A percentile compares a stretch with the other conserved stretches of the same genome.
Conservation (phyloP, 768 basidiomycete genomes). For the Tulasnella sp. region DNA sequence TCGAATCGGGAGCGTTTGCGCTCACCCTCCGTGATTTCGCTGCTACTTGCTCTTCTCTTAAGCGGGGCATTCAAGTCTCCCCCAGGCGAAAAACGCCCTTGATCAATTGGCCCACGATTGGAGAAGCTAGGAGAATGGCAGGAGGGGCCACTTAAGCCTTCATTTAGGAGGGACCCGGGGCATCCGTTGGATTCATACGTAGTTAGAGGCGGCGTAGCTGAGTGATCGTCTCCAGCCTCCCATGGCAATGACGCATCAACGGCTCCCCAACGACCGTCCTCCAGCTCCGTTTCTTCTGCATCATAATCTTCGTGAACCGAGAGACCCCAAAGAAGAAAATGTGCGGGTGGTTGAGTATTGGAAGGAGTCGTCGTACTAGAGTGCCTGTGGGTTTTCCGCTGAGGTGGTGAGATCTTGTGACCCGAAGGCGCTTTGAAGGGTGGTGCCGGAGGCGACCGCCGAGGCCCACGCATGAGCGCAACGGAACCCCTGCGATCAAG, state of each 20-base stretch:
- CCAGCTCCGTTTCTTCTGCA: slow-evolving; percentile 55
- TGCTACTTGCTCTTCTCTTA: slow-evolving; percentile 27
- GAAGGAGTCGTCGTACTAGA: neutral
- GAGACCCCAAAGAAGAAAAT: slow-evolving; percentile 59
- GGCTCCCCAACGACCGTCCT: slow-evolving; percentile 44
- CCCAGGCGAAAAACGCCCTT: neutral
- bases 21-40: slow-evolving; percentile 23
- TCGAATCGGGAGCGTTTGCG: slow-evolving; percentile 30
- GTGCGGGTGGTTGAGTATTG: slow-evolving; percentile 63
- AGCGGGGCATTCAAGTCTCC: neutral
- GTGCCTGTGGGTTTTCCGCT: neutral
- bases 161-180: slow-evolving; percentile 23
- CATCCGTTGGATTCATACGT: neutral
- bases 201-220: slow-evolving; percentile 11
- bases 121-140: slow-evolving; percentile 8
- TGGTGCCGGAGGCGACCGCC: neutral
- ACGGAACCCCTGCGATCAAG: slow-evolving; percentile 40
- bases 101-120: neutral
- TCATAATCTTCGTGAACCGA: slow-evolving; percentile 94
- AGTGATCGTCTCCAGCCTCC: slow-evolving; percentile 44
- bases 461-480: slow-evolving; percentile 18
- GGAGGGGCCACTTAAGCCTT: neutral
- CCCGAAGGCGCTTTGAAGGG: slow-evolving; percentile 44
- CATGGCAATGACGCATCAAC: slow-evolving; percentile 82
- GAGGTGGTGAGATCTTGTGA: slow-evolving; percentile 68